These are phyloP conservation scores for Ogataea wickerhamii DNA, from an alignment of 805 yeast species.

Conservation along the genomic window DNA sequence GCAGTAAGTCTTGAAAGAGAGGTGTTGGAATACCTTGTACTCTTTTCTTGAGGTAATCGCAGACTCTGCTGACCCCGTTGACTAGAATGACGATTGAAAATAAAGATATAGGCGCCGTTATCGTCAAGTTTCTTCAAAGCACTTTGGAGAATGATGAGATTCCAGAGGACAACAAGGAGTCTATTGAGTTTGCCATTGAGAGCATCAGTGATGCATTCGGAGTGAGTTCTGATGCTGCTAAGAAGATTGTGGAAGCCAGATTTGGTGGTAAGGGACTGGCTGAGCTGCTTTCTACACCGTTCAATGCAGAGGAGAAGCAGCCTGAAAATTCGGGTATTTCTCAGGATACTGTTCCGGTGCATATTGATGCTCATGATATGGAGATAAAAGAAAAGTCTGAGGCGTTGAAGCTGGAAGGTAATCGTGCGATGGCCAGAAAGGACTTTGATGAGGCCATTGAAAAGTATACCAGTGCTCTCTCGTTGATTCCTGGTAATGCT, in stretches of 20 bases:
- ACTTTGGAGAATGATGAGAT: constrained; percentile 60
- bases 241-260: constrained; percentile 30
- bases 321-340: background rate
- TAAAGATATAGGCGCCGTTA: constrained; percentile 67
- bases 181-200: constrained; percentile 90
- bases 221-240: constrained; percentile 34
- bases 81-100: constrained; percentile 43
- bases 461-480: constrained; percentile 79
- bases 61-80: too few species aligned
- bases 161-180: constrained; percentile 76
- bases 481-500: constrained; percentile 64
- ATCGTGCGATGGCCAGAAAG: constrained; percentile 77
- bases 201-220: constrained; percentile 86
- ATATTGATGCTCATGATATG: constrained; percentile 43
- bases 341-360: constrained; percentile 35
- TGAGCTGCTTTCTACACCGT: constrained; percentile 38
- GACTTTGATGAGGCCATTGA: constrained; percentile 69
- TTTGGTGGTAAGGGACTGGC: constrained; percentile 47
- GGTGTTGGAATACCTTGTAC: too few species aligned
- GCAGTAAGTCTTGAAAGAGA: too few species aligned
- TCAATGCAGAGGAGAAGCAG: constrained; percentile 8
- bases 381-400: constrained; percentile 75
- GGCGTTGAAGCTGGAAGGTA: constrained; percentile 78
- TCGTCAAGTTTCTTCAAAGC: constrained; percentile 65
- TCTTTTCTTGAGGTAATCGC: too few species aligned